These are phyloP conservation scores for Podaxis sp. DNA, from an alignment of 768 basidiomycete species.

Conservation along the genomic window DNA sequence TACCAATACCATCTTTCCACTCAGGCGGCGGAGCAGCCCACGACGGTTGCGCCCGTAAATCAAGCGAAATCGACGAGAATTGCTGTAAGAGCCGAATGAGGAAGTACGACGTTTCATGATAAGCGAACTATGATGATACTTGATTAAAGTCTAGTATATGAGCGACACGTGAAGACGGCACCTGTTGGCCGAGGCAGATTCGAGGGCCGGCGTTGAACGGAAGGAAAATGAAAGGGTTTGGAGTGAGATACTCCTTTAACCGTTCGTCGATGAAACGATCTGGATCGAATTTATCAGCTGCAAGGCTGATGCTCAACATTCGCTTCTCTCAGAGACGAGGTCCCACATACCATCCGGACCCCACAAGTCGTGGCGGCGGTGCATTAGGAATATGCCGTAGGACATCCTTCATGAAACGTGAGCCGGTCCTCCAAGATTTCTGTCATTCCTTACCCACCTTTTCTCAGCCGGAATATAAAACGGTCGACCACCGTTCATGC, in stretches of 20 bases:
- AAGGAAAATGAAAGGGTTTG: conserved; percentile 58
- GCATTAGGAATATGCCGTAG: conserved; percentile 59
- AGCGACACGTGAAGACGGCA: conserved; percentile 13
- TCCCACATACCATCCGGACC: conserved; percentile 56
- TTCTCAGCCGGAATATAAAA: conserved; percentile 1
- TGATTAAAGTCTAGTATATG: background rate
- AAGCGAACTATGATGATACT: conserved; percentile 49
- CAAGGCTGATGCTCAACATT: background rate
- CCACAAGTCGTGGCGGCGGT: conserved; percentile 63
- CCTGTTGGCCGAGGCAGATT: conserved; percentile 54
- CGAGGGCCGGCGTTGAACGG: conserved; percentile 54
- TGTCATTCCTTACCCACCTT: background rate
- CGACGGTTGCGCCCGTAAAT: conserved; percentile 43
- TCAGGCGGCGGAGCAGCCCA: conserved; percentile 41
- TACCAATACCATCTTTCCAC: conserved; percentile 39
- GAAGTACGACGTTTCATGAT: conserved; percentile 65
- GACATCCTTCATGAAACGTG: conserved; percentile 27
- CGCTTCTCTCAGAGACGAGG: background rate
- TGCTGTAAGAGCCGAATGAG: conserved; percentile 58
- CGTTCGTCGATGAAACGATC: conserved; percentile 67
- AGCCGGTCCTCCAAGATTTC: background rate
- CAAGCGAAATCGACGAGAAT: conserved; percentile 47
- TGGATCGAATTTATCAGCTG: conserved; percentile 64
- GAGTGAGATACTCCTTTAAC: conserved; percentile 50
- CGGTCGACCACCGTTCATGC: background rate